Evolutionary conservation across 2,329 filamentous ascomycete species (phyloP).

Genomic region (Talaromyces sp.): DNA sequence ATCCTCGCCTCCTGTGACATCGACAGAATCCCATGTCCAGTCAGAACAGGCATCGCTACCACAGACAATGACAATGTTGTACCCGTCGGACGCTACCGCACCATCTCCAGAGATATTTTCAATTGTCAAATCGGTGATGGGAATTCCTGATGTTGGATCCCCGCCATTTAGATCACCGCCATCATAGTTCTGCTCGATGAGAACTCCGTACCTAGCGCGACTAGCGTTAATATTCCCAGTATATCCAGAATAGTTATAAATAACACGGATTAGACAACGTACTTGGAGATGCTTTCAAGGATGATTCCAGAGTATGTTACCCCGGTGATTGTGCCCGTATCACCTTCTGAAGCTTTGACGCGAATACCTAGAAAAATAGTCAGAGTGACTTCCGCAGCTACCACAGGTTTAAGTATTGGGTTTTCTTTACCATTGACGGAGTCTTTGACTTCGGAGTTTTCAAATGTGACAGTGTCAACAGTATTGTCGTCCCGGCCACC

Average conservation of each 20-base stretch:
- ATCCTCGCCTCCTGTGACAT: conserved; percentile 49
- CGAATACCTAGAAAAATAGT: conserved; percentile 42
- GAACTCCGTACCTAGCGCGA: conserved; percentile 36
- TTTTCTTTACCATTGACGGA: conserved; percentile 23
- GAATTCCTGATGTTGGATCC: conserved; percentile 21
- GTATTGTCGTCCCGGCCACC: conserved; percentile 49
- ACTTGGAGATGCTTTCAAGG: conserved; percentile 36
- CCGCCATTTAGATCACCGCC: conserved; percentile 42
- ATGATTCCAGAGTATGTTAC: conserved; percentile 48
- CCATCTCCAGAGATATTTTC: conserved; percentile 30
- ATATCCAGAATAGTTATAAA: neutral
- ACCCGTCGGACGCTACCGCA: conserved; percentile 27
- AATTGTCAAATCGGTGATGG: conserved; percentile 29
- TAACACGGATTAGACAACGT: neutral
- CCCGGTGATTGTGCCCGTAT: conserved; percentile 46
- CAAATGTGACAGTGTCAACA: conserved; percentile 50
- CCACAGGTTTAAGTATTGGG: conserved; percentile 9
- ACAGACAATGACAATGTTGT: conserved; percentile 53
- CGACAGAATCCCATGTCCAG: conserved; percentile 52
- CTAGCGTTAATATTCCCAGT: neutral
- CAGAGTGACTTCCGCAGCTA: neutral
- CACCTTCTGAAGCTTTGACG: conserved; percentile 53
- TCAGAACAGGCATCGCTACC: conserved; percentile 48
- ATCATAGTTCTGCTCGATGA: conserved; percentile 56
- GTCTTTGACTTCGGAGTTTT: conserved; percentile 45